Percentiles rank a stretch among this genome's conserved stretches.
Evolutionary conservation across 2,329 filamentous ascomycete species (phyloP).

Genomic region (Hypoxylon sp.): DNA sequence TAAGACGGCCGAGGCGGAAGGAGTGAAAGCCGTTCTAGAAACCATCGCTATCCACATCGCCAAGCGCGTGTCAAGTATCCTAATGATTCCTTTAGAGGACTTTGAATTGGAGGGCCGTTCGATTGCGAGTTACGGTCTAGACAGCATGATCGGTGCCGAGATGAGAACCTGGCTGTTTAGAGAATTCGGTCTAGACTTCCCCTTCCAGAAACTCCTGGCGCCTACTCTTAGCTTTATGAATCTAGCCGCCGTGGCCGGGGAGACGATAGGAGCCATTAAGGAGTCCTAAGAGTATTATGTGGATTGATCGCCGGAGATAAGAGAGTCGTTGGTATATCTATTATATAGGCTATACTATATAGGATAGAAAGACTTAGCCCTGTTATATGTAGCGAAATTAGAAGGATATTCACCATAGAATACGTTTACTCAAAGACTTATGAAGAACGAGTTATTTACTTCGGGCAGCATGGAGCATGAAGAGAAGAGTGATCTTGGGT

Average conservation of each 20-base stretch:
- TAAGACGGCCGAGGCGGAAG: slow-evolving; percentile 3
- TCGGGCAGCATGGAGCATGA: not conserved
- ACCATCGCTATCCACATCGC: slow-evolving; percentile 40
- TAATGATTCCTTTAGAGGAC: slow-evolving; percentile 45
- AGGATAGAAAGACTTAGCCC: not conserved
- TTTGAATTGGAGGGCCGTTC: slow-evolving; percentile 45
- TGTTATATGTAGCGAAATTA: too few species aligned
- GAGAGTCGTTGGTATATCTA: not conserved
- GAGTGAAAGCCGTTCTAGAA: slow-evolving; percentile 15
- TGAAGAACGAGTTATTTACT: not conserved
- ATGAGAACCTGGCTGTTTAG: slow-evolving; percentile 57
- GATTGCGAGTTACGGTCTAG: slow-evolving; percentile 55
- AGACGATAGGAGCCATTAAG: not conserved
- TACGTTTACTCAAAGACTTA: not conserved
- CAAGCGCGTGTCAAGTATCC: slow-evolving; percentile 46
- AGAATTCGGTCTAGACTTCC: slow-evolving; percentile 57
- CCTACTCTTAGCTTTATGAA: slow-evolving; percentile 43
- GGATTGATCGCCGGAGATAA: not conserved
- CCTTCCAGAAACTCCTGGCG: slow-evolving; percentile 58
- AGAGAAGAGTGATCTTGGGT: not conserved
- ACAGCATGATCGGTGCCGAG: slow-evolving; percentile 58
- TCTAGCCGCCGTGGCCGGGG: not conserved
- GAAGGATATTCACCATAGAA: not conserved
- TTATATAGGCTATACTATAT: not conserved
- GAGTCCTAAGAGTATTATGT: not conserved